Conservation (phyloP, 352 stramenopile genomes). For the Phytopythium ostracodes region DNA sequence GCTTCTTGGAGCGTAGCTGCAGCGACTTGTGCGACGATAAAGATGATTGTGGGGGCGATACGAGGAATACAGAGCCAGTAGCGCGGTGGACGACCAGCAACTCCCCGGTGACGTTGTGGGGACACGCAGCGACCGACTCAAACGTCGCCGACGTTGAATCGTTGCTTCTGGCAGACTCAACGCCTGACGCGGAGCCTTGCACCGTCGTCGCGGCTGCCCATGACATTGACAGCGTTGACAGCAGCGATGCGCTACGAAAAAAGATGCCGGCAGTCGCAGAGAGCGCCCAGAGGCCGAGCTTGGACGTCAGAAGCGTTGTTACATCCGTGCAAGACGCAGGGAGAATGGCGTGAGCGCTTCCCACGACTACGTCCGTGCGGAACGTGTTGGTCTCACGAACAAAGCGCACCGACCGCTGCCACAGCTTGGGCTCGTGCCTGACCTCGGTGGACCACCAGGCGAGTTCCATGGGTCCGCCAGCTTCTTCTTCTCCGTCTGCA, state of each 20-base stretch:
- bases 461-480: constrained; percentile 45
- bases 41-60: constrained; percentile 15
- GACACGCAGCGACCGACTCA: constrained; percentile 18
- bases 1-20: constrained; percentile 11
- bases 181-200: constrained; percentile 9
- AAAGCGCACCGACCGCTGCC: constrained; percentile 66
- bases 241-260: constrained; percentile 50
- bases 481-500: constrained; percentile 6
- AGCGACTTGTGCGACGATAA: background rate
- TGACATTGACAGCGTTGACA: constrained; percentile 30
- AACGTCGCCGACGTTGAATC: background rate
- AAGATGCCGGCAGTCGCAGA: constrained; percentile 43
- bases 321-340: constrained; percentile 24
- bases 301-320: constrained; percentile 42
- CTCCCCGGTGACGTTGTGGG: constrained; percentile 78
- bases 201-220: constrained; percentile 21
- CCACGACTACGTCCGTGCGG: constrained; percentile 72
- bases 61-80: constrained; percentile 34
- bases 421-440: constrained; percentile 59
- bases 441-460: constrained; percentile 74
- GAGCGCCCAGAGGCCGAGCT: constrained; percentile 70
- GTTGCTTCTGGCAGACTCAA: background rate
- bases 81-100: constrained; percentile 43
- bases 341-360: constrained; percentile 39
- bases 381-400: constrained; percentile 64